These are phyloP conservation scores for Phylloporus sp. DNA, from an alignment of 768 basidiomycete genomes.

Conservation along the genomic window DNA sequence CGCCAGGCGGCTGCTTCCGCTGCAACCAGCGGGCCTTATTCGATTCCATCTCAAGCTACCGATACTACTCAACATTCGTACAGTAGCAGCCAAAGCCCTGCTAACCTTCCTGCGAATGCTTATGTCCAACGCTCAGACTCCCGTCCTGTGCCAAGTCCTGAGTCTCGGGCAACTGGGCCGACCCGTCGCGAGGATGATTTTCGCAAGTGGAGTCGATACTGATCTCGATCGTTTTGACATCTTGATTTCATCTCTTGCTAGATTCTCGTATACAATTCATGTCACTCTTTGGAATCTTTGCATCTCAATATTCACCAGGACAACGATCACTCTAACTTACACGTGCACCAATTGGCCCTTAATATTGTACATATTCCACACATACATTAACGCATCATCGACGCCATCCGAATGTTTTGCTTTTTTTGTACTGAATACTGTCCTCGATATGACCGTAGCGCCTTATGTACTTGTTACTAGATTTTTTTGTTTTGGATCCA, in stretches of 20 bases:
- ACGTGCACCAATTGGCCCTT: conserved; percentile 29
- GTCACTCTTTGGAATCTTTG: conserved; percentile 32
- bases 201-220: conserved; percentile 50
- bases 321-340: conserved; percentile 37
- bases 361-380: conserved; percentile 35
- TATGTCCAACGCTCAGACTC: conserved; percentile 43
- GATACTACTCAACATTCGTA: conserved; percentile 35
- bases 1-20: conserved; percentile 51
- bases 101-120: conserved; percentile 28
- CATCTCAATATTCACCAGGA: conserved; percentile 32
- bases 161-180: conserved; percentile 20
- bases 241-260: conserved; percentile 34
- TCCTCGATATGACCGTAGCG: conserved; percentile 21
- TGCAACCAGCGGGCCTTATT: conserved; percentile 41
- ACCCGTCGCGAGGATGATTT: conserved; percentile 48
- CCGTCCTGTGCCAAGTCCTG: conserved; percentile 32
- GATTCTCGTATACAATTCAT: conserved; percentile 33
- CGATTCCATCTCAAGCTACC: conserved; percentile 35
- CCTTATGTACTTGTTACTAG: conserved; percentile 27
- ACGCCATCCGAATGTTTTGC: conserved; percentile 21
- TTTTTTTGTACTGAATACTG: conserved; percentile 26
- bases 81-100: conserved; percentile 31
- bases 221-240: conserved; percentile 35
- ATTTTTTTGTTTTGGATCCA: conserved; percentile 9
- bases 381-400: conserved; percentile 30